phyloP scores from a whole-genome alignment of 441 rosid species.

The Populus tomentosa region DNA sequence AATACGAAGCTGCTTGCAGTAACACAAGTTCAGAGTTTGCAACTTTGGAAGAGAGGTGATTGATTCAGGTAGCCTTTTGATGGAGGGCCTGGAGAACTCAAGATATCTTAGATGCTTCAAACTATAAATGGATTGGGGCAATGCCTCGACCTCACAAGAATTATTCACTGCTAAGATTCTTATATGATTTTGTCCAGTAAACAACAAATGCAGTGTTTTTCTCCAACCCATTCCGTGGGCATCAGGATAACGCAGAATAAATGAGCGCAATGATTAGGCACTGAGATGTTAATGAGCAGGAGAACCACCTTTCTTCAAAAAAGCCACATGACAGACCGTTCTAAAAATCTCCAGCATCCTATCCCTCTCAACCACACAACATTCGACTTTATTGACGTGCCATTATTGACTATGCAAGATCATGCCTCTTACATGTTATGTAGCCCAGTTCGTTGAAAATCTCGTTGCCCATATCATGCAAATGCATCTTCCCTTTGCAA shows the following conservation, averaged over 20 bases:
- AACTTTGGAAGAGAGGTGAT: conserved; percentile 5
- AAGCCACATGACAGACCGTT: background rate
- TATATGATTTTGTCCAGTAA: background rate
- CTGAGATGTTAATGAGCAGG: background rate
- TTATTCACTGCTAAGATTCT: background rate
- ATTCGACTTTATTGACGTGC: background rate
- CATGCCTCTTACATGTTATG: background rate
- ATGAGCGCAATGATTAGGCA: background rate
- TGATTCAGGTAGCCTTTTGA: conserved; percentile 1
- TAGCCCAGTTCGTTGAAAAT: background rate
- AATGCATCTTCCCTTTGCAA: background rate
- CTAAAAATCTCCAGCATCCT: background rate
- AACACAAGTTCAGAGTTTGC: background rate
- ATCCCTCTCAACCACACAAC: background rate
- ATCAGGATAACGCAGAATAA: background rate
- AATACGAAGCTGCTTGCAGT: background rate
- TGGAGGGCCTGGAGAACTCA: background rate
- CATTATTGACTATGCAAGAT: conserved; percentile 8
- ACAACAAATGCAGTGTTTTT: no score
- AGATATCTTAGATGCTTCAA: conserved; percentile 10
- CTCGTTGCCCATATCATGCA: conserved; percentile 6
- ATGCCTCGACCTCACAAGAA: background rate
- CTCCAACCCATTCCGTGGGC: no score
- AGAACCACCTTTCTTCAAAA: background rate
- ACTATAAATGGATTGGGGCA: background rate